Evolutionary conservation across 1,284 basidiomycete species (phyloP).

Genomic region (Austroboletus rostrupii): DNA sequence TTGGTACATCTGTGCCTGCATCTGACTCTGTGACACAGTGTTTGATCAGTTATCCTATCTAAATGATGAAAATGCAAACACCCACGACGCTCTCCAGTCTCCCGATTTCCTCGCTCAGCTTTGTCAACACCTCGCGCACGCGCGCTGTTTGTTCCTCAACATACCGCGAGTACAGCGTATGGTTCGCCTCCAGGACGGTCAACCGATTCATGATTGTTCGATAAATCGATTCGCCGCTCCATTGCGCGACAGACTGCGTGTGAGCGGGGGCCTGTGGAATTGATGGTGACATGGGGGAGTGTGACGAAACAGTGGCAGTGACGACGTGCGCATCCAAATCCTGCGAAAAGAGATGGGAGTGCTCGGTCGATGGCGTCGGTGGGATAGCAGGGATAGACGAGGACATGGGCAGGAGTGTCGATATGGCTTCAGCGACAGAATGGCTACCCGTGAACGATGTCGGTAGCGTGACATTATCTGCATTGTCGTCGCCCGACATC

Average conservation of each 20-base stretch:
- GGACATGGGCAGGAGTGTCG: constrained; percentile 16
- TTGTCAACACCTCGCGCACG: constrained; percentile 71
- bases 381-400: constrained; percentile 5
- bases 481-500: neutral
- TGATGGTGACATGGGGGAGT: neutral
- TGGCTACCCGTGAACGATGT: constrained; percentile 2
- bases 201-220: constrained; percentile 94
- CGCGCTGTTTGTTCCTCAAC: constrained; percentile 86
- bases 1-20: constrained; percentile 63
- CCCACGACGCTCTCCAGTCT: constrained; percentile 73
- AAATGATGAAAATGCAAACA: constrained; percentile 5
- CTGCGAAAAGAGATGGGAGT: neutral
- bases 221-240: constrained; percentile 88
- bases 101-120: constrained; percentile 82
- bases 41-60: neutral
- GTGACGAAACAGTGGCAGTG: constrained; percentile 2
- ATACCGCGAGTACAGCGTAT: constrained; percentile 83
- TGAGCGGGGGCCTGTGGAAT: constrained; percentile 10
- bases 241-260: constrained; percentile 8
- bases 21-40: constrained; percentile 46
- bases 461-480: neutral
- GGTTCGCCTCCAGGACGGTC: constrained; percentile 81
- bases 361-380: constrained; percentile 5
- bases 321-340: constrained; percentile 10
- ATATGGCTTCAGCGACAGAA: constrained; percentile 22